phyloP scores from a whole-genome alignment of 257 asterid genomes.

The Solanum sparsipilum region DNA sequence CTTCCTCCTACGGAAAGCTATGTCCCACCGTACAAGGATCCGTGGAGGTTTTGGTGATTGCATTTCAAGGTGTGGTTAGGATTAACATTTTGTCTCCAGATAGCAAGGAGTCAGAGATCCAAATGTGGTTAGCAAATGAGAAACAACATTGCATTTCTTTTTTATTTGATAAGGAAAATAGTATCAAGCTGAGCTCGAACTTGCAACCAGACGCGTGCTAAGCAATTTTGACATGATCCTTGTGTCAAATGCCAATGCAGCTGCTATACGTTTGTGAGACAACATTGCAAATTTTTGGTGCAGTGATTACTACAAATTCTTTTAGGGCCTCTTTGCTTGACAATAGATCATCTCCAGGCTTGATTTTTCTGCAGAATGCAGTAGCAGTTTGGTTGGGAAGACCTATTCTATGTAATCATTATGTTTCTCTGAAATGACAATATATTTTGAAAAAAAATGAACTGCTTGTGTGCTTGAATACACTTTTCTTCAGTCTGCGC shows the following conservation, averaged over 20 bases:
- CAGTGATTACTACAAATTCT: neutral
- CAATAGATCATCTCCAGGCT: neutral
- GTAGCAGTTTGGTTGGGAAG: neutral
- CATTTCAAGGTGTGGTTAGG: neutral
- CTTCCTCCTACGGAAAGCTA: constrained; percentile 78
- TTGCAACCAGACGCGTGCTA: neutral
- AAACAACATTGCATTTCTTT: neutral
- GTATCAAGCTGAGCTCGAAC: neutral
- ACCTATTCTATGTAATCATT: neutral
- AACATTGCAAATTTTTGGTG: neutral
- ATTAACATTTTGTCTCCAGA: neutral
- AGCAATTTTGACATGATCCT: neutral
- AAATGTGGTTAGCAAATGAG: neutral
- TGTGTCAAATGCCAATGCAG: neutral
- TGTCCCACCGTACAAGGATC: constrained; percentile 93
- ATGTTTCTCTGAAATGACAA: neutral
- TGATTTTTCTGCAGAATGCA: neutral
- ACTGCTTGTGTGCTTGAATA: neutral
- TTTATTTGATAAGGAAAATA: neutral
- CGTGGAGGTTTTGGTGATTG: constrained; percentile 68
- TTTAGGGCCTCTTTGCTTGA: neutral
- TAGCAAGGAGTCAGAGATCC: neutral
- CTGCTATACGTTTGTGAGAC: neutral
- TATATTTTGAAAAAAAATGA: neutral
- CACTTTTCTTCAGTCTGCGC: neutral